These are phyloP conservation scores for Cladophialophora immunda DNA, from an alignment of 2,329 filamentous ascomycete species.

Conservation along the genomic window DNA sequence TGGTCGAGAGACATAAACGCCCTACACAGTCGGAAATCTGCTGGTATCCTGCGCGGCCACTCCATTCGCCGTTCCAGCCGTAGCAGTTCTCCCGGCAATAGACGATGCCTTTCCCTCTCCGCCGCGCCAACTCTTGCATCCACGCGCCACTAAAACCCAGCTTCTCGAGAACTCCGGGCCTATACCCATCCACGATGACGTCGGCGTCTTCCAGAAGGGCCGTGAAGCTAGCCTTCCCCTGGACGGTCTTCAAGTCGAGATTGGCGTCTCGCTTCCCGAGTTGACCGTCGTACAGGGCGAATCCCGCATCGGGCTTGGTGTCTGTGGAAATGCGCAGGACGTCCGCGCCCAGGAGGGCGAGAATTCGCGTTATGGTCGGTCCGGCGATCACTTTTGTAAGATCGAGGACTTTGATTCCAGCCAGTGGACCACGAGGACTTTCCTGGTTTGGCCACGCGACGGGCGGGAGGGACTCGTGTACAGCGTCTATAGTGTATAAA, in stretches of 20 bases:
- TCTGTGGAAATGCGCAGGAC: conserved; percentile 50
- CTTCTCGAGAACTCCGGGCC: conserved; percentile 58
- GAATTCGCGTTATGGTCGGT: conserved; percentile 51
- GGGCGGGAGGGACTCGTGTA: too few relatives aligned
- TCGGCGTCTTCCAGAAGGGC: conserved; percentile 59
- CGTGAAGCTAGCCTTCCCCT: conserved; percentile 50
- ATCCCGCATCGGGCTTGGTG: not conserved
- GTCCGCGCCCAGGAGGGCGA: conserved; percentile 56
- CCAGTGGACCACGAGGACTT: conserved; percentile 41
- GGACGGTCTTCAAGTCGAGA: conserved; percentile 56
- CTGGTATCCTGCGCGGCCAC: conserved; percentile 58
- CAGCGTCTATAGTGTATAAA: too few relatives aligned
- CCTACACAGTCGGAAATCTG: conserved; percentile 57
- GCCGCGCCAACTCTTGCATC: conserved; percentile 50
- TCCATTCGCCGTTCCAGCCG: conserved; percentile 54
- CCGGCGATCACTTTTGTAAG: conserved; percentile 55
- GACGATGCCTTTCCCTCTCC: conserved; percentile 55
- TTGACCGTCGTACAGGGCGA: conserved; percentile 78
- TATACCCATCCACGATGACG: conserved; percentile 64
- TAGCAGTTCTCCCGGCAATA: conserved; percentile 62
- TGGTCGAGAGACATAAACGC: too few relatives aligned
- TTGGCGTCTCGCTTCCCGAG: conserved; percentile 73
- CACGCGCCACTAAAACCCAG: conserved; percentile 66
- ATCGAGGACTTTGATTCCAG: conserved; percentile 61
- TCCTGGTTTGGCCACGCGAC: too few relatives aligned